A percentile compares a stretch with the other conserved stretches of the same genome.
Conservation (phyloP, 495 filamentous ascomycete genomes). For the Neurospora intermedia region DNA sequence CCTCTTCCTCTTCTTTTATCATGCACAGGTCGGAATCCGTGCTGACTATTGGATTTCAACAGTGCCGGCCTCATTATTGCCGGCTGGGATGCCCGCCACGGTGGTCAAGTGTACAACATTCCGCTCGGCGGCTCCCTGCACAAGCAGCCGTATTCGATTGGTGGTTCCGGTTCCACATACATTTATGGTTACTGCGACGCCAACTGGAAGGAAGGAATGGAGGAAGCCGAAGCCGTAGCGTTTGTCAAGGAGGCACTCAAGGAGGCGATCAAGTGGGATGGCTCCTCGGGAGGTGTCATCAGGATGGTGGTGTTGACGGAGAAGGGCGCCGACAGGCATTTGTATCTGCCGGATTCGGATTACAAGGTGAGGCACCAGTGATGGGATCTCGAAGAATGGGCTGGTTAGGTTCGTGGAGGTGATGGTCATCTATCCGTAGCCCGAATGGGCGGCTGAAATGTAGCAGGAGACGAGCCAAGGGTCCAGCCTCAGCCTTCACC, state of each 20-base stretch:
- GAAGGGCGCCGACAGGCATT: constrained; percentile 75
- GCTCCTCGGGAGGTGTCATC: constrained; percentile 96
- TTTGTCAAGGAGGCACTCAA: constrained; percentile 85
- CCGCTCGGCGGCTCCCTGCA: constrained; percentile 93
- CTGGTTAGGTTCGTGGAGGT: not conserved
- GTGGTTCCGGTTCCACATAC: constrained; percentile 95
- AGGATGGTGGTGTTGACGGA: constrained; percentile 89
- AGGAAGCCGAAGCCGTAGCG: constrained; percentile 78
- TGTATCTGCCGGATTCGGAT: constrained; percentile 80
- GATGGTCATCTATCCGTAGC: not conserved
- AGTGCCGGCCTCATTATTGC: constrained; percentile 97
- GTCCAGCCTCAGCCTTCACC: not conserved
- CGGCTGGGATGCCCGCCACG: constrained; percentile 85
- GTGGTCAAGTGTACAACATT: constrained; percentile 94
- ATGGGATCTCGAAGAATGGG: constrained; percentile 2
- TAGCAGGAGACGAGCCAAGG: not conserved
- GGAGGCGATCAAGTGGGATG: constrained; percentile 98
- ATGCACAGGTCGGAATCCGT: not conserved
- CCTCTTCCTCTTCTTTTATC: not conserved
- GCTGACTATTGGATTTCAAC: not conserved
- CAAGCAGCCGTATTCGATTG: constrained; percentile 93
- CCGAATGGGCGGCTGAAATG: not conserved
- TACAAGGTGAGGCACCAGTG: constrained; percentile 47
- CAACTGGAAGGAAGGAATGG: constrained; percentile 93
- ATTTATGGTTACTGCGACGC: constrained; percentile 98